These are phyloP conservation scores for Bryoerythrophyllum caledonicum DNA, from an alignment of 225 moss, liverwort and hornwort genomes.

Conservation along the genomic window DNA sequence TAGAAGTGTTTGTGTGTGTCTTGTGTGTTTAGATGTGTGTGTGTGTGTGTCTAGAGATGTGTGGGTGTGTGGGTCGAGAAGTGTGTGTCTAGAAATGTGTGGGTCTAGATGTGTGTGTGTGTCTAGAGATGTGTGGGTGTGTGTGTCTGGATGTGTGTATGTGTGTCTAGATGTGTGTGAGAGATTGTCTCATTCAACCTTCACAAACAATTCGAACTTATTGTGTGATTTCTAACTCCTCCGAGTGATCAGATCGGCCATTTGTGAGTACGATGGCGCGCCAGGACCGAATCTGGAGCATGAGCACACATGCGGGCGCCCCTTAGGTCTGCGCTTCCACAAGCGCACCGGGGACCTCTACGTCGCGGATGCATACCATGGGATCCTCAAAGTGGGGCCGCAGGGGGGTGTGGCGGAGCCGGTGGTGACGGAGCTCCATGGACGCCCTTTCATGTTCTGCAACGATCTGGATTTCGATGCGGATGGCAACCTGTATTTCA, in stretches of 20 bases:
- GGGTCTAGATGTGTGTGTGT: too few species aligned
- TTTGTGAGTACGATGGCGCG: constrained; percentile 43
- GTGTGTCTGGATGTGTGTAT: too few species aligned
- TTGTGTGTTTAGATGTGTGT: too few species aligned
- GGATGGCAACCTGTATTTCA: constrained; percentile 65
- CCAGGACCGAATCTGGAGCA: constrained; percentile 22
- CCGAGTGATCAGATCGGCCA: constrained; percentile 29
- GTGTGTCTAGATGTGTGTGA: too few species aligned
- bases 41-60: too few species aligned
- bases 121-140: neutral
- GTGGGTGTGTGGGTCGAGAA: too few species aligned
- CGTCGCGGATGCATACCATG: constrained; percentile 59
- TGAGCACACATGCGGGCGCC: constrained; percentile 67
- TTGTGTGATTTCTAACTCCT: too few species aligned
- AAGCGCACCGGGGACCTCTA: constrained; percentile 45
- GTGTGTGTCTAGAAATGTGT: too few species aligned
- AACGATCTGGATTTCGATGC: constrained; percentile 72
- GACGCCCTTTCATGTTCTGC: constrained; percentile 37
- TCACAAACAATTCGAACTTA: too few species aligned
- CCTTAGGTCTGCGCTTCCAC: constrained; percentile 62
- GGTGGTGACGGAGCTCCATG: constrained; percentile 41
- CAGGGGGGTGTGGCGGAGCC: constrained; percentile 68
- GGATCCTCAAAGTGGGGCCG: constrained; percentile 60
- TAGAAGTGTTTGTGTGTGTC: neutral
- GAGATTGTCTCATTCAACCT: too few species aligned